phyloP scores from a whole-genome alignment of 495 filamentous ascomycete species.

The Sphaerosporella brunnea region DNA sequence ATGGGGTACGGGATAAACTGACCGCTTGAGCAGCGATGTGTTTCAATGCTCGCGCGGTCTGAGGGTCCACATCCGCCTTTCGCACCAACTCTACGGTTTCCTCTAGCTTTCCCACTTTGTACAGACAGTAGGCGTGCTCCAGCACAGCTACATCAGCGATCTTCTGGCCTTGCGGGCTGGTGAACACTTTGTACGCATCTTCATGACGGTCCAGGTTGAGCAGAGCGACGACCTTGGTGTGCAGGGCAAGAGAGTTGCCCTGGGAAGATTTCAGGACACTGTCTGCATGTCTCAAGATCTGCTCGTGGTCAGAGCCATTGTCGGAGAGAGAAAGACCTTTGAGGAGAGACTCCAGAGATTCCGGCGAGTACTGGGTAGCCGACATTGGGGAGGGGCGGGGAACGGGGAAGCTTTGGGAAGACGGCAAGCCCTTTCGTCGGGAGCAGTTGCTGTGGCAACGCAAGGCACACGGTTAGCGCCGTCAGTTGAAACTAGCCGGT shows the following conservation, averaged over 20 bases:
- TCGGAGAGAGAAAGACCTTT: slow-evolving; percentile 32
- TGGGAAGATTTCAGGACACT: slow-evolving; percentile 45
- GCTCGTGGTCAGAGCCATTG: slow-evolving; percentile 57
- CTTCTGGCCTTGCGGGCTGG: slow-evolving; percentile 43
- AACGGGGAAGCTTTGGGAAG: background rate
- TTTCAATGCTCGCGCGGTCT: slow-evolving; percentile 40
- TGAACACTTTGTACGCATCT: slow-evolving; percentile 63
- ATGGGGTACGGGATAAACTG: slow-evolving; percentile 20
- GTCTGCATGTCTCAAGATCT: slow-evolving; percentile 54
- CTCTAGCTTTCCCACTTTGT: slow-evolving; percentile 61
- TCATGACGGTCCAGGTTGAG: slow-evolving; percentile 87
- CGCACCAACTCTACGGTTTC: slow-evolving; percentile 41
- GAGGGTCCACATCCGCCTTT: slow-evolving; percentile 21
- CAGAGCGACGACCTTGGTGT: slow-evolving; percentile 66
- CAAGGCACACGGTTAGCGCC: too few species aligned
- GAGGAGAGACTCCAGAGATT: slow-evolving; percentile 22
- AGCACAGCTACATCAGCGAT: slow-evolving; percentile 49
- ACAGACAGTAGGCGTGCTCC: slow-evolving; percentile 81
- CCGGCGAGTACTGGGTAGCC: slow-evolving; percentile 14
- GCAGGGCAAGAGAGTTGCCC: slow-evolving; percentile 47
- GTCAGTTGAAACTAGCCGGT: too few species aligned
- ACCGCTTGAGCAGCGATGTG: slow-evolving; percentile 83
- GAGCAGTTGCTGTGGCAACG: too few species aligned
- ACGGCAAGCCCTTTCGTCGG: background rate
- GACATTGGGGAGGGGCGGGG: slow-evolving; percentile 2